Evolutionary conservation across 768 basidiomycete genomes (phyloP).

Genomic region (Agaricus blazei): DNA sequence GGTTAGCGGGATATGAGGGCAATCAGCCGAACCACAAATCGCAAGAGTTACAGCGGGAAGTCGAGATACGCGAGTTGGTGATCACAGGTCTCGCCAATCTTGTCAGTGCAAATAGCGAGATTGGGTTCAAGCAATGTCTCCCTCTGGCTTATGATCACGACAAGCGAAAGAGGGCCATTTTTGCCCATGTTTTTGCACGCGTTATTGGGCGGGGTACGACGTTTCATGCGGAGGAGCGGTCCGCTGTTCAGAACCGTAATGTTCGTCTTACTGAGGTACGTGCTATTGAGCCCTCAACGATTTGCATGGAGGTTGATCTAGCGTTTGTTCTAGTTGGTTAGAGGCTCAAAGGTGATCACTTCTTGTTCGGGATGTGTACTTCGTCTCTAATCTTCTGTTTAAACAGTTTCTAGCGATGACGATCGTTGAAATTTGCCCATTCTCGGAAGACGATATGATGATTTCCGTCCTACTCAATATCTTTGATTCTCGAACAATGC

Average conservation of each 20-base stretch:
- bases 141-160: slow-evolving; percentile 73
- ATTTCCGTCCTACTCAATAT: slow-evolving; percentile 81
- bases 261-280: slow-evolving; percentile 57
- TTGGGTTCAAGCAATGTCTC: slow-evolving; percentile 85
- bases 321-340: slow-evolving; percentile 49
- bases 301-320: not conserved
- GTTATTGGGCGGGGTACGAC: slow-evolving; percentile 78
- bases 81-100: slow-evolving; percentile 79
- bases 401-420: slow-evolving; percentile 79
- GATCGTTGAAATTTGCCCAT: slow-evolving; percentile 83
- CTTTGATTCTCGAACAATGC: slow-evolving; percentile 70
- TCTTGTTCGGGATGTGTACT: not conserved
- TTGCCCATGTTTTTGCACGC: slow-evolving; percentile 78
- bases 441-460: slow-evolving; percentile 76
- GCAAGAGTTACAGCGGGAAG: slow-evolving; percentile 43
- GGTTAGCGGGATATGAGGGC: not conserved
- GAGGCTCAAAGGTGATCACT: slow-evolving; percentile 58
- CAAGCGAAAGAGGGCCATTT: slow-evolving; percentile 66
- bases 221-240: slow-evolving; percentile 59
- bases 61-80: slow-evolving; percentile 68
- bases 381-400: not conserved
- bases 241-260: slow-evolving; percentile 40
- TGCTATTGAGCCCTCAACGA: slow-evolving; percentile 1
- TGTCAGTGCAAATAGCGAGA: slow-evolving; percentile 80
- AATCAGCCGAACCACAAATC: slow-evolving; percentile 27